These are phyloP conservation scores for Colletotrichum nymphaeae DNA, from an alignment of 2,329 filamentous ascomycete genomes.

Conservation along the genomic window DNA sequence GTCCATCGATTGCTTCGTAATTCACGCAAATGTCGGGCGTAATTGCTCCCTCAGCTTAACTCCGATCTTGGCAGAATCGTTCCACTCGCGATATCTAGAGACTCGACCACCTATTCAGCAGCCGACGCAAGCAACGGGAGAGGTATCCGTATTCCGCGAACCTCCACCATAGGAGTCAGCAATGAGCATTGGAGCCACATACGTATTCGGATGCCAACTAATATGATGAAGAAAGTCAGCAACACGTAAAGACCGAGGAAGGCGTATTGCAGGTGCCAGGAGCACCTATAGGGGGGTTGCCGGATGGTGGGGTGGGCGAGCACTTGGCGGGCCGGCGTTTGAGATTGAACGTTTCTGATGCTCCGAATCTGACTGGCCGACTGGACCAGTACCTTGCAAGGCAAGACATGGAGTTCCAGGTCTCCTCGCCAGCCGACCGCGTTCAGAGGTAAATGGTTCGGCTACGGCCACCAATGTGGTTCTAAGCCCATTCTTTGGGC, in stretches of 20 bases:
- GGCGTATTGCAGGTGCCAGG: no score
- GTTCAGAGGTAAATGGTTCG: constrained; percentile 3
- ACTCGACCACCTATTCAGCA: background rate
- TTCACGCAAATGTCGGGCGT: background rate
- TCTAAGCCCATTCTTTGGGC: background rate
- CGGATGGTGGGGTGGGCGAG: constrained; percentile 13
- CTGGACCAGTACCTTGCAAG: background rate
- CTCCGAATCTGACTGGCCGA: constrained; percentile 30
- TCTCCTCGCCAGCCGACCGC: constrained; percentile 9
- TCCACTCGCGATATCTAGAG: background rate
- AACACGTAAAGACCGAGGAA: background rate
- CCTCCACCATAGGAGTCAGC: background rate
- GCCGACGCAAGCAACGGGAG: background rate
- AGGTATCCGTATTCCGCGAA: background rate
- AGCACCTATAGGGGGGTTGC: background rate
- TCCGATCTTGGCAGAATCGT: background rate
- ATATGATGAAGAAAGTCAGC: background rate
- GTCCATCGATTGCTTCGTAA: constrained; percentile 7
- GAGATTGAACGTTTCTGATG: constrained; percentile 35
- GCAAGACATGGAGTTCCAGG: constrained; percentile 8
- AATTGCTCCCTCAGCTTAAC: constrained; percentile 5
- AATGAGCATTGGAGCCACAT: background rate
- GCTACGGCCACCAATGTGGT: constrained; percentile 4
- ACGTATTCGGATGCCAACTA: background rate
- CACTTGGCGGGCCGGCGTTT: constrained; percentile 32